Conservation (phyloP, 2,329 filamentous ascomycete genomes). For the Escovopsis sp. region DNA sequence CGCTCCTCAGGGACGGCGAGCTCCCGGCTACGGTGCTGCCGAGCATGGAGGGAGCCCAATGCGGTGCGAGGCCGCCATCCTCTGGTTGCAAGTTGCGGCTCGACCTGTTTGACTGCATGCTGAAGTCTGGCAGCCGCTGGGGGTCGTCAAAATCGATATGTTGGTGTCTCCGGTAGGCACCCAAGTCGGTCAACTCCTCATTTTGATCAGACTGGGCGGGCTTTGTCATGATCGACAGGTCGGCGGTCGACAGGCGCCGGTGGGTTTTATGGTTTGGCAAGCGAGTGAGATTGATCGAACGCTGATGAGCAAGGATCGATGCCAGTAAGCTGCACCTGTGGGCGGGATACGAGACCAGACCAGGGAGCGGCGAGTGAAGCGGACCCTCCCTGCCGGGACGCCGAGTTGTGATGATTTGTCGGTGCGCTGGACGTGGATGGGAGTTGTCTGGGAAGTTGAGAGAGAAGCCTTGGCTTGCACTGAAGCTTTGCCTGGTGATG, state of each 20-base stretch:
- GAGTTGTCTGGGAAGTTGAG: too few species aligned
- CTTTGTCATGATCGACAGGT: constrained; percentile 8
- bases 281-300: not conserved
- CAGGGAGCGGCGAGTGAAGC: too few species aligned
- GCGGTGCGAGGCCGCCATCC: constrained; percentile 8
- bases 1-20: constrained; percentile 13
- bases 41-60: constrained; percentile 13
- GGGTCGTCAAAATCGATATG: constrained; percentile 6
- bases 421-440: too few species aligned
- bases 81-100: constrained; percentile 4
- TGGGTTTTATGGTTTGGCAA: not conserved
- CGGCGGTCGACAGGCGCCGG: constrained; percentile 3
- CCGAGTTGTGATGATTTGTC: too few species aligned
- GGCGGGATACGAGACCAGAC: too few species aligned
- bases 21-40: constrained; percentile 13
- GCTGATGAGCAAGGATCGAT: not conserved
- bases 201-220: constrained; percentile 7
- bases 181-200: constrained; percentile 10
- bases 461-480: too few species aligned
- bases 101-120: constrained; percentile 5
- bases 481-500: too few species aligned
- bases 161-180: constrained; percentile 6
- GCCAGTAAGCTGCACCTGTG: too few species aligned
- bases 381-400: too few species aligned
- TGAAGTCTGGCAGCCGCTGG: constrained; percentile 2